Percentiles rank a stretch among this genome's conserved stretches.
These are phyloP conservation scores for Eucalyptus globulus DNA, from an alignment of 345 rosid genomes.

Conservation along the genomic window DNA sequence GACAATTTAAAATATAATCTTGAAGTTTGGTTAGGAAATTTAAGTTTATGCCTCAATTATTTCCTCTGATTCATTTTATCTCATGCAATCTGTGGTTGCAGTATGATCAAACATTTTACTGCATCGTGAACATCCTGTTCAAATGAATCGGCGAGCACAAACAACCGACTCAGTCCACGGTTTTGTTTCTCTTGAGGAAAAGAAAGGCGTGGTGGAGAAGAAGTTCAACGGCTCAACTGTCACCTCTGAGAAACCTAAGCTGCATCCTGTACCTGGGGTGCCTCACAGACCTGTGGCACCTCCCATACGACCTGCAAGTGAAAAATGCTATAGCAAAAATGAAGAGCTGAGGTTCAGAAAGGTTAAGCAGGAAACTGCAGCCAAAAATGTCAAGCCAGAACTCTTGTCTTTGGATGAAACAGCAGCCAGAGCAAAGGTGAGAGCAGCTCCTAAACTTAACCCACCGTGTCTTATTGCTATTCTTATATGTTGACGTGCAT, in stretches of 20 bases:
- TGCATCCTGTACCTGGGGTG: not conserved
- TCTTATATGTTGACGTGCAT: not conserved
- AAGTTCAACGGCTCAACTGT: not conserved
- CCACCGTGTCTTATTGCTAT: not conserved
- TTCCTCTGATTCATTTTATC: not conserved
- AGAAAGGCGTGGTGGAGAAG: not conserved
- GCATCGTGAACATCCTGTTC: not conserved
- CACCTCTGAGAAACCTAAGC: not conserved
- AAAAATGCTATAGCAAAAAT: not conserved
- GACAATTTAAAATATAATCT: not conserved
- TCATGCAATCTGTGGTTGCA: not conserved
- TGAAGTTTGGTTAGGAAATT: not conserved
- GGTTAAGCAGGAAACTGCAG: not conserved
- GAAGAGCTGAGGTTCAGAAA: not conserved
- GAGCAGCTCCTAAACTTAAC: not conserved
- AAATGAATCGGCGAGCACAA: not conserved
- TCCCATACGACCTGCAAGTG: not conserved
- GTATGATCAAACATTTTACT: not conserved
- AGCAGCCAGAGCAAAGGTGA: not conserved
- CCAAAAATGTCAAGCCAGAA: not conserved
- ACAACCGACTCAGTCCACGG: not conserved
- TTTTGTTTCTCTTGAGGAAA: not conserved
- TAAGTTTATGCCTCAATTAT: not conserved
- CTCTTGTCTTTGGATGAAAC: not conserved
- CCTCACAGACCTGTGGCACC: not conserved